These are phyloP conservation scores for Cercospora sesami DNA, from an alignment of 2,329 filamentous ascomycete genomes.

Conservation along the genomic window DNA sequence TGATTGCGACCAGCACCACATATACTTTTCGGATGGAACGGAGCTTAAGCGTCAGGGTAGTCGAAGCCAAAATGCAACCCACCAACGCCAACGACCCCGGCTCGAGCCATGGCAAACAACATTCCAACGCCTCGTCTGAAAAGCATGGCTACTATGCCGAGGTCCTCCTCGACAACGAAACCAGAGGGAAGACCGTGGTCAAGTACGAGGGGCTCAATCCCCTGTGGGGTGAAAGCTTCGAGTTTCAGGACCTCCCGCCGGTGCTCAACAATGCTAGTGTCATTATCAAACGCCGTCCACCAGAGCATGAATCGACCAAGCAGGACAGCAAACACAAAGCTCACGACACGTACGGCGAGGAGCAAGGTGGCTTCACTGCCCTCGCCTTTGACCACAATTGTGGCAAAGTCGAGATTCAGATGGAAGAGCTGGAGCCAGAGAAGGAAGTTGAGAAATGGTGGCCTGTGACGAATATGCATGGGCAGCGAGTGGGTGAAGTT, in stretches of 20 bases:
- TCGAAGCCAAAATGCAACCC: slow-evolving; percentile 60
- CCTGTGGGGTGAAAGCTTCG: slow-evolving; percentile 80
- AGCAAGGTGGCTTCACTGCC: slow-evolving; percentile 46
- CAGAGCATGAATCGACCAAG: slow-evolving; percentile 36
- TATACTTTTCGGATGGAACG: slow-evolving; percentile 69
- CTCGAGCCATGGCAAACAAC: slow-evolving; percentile 17
- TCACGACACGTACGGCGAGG: slow-evolving; percentile 43
- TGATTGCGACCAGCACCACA: slow-evolving; percentile 42
- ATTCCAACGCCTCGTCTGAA: slow-evolving; percentile 25
- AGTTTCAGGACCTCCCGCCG: slow-evolving; percentile 72
- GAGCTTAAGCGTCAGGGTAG: slow-evolving; percentile 58
- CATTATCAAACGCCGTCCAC: slow-evolving; percentile 64
- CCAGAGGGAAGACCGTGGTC: slow-evolving; percentile 71
- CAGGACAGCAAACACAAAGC: slow-evolving; percentile 41
- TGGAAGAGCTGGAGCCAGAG: slow-evolving; percentile 74
- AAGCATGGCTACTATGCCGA: slow-evolving; percentile 74
- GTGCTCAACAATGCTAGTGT: slow-evolving; percentile 68
- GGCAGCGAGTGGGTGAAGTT: slow-evolving; percentile 77
- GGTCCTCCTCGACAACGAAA: slow-evolving; percentile 75
- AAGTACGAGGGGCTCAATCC: slow-evolving; percentile 71
- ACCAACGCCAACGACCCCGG: slow-evolving; percentile 31
- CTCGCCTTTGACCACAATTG: slow-evolving; percentile 54
- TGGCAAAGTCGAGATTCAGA: slow-evolving; percentile 76
- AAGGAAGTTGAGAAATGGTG: slow-evolving; percentile 85
- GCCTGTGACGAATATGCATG: slow-evolving; percentile 72